Base-by-base conservation (phyloP, 495 filamentous ascomycete genomes). In the Podospora bellae-mahoneyi region DNA sequence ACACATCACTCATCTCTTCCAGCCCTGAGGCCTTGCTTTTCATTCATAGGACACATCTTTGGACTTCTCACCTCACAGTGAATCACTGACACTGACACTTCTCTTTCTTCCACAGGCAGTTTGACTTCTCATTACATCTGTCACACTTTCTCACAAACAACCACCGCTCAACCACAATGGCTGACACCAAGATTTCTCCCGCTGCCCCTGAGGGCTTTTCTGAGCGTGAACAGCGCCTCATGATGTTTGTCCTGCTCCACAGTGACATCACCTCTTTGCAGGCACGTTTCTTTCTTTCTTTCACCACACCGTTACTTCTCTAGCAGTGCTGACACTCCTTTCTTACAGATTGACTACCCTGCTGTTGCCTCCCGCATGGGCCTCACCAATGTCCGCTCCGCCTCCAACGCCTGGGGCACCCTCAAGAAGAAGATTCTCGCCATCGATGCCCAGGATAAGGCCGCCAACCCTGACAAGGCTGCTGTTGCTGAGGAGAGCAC, bases 371-470 rank as follows among this genome's bases (percentile, higher is more conserved):
- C 32, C 61, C 61, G 61, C 32, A 39, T 63, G 32, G 61, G 61
- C 0, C 27, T 63, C 3, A 32, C 61, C 61, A 63, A 63, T 32
- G 28, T 19, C 30, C 61, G 61, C 44, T 97, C 97, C 71, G 94
- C 97, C 76, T 94, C 96, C 68, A 91, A 97, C 20, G 92, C 92
- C 7, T 97, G 92, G 90, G 91, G 97, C 23, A 89, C 93, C 23
- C 96, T 93, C 32, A 96, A 97, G 88, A 97, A 97, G 87, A 97
- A 97, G 86, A 94, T 94, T 76, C 93, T 13, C 5, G 61, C 20
- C 9, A 10, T 19, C 15, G 18, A 63, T 32, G 61, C 28, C 30
- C 18, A 39, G 13, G 34, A 28, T 32, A 32, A 27, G 20, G 59
- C 59, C 26, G 59, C 23, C 27, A 30, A 27, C 59, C 26, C 59